These are phyloP conservation scores for Neohortaea acidophila DNA, from an alignment of 495 filamentous ascomycete genomes.

Conservation along the genomic window DNA sequence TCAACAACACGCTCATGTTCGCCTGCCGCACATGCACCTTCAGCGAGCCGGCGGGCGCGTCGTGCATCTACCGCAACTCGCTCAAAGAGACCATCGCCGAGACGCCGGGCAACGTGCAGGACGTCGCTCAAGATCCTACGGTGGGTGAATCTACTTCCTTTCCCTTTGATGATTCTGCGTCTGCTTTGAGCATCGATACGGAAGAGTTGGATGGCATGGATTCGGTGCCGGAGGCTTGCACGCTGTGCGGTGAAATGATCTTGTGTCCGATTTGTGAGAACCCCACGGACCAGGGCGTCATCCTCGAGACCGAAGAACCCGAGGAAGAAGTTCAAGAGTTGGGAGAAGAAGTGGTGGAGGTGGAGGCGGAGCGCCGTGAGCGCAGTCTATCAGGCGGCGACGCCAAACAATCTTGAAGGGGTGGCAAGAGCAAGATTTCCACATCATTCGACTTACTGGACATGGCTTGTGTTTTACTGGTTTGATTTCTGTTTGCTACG, in stretches of 20 bases:
- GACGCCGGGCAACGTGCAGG: constrained; percentile 91
- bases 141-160: constrained; percentile 43
- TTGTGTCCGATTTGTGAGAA: constrained; percentile 34
- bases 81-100: constrained; percentile 79
- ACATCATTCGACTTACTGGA: too few relatives aligned
- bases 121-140: constrained; percentile 93
- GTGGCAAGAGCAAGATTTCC: constrained; percentile 6
- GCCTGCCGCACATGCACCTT: constrained; percentile 85
- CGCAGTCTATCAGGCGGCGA: constrained; percentile 13
- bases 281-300: constrained; percentile 21
- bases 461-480: neutral
- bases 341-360: constrained; percentile 12
- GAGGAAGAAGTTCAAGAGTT: constrained; percentile 5
- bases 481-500: neutral
- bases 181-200: constrained; percentile 7
- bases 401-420: neutral
- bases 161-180: constrained; percentile 2
- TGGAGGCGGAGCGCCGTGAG: constrained; percentile 13
- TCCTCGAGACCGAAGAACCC: constrained; percentile 22
- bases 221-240: constrained; percentile 29
- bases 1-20: constrained; percentile 50
- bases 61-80: constrained; percentile 84
- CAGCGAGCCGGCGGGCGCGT: constrained; percentile 64
- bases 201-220: constrained; percentile 7
- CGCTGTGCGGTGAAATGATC: constrained; percentile 39